Conservation (phyloP, 495 filamentous ascomycete genomes). For the Tuber magnatum region DNA sequence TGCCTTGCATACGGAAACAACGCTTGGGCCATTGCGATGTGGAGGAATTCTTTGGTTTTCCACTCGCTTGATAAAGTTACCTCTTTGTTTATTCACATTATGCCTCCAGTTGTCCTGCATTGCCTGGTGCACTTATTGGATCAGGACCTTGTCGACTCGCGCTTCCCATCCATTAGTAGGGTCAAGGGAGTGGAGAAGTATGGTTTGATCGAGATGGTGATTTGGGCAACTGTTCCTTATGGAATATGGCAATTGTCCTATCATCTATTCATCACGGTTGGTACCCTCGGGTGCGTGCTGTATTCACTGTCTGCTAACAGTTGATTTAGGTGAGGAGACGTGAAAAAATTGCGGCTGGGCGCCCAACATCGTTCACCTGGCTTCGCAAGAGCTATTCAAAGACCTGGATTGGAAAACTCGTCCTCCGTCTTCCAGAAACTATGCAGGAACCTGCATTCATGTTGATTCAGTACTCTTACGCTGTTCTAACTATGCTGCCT, state of each 20-base stretch:
- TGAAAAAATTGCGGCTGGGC: slow-evolving; percentile 90
- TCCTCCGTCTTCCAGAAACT: slow-evolving; percentile 63
- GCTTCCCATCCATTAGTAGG: slow-evolving; percentile 80
- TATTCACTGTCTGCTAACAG: neutral
- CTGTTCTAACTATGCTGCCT: slow-evolving; percentile 83
- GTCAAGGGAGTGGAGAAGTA: slow-evolving; percentile 79
- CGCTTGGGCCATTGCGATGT: slow-evolving; percentile 97
- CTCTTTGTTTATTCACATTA: slow-evolving; percentile 95
- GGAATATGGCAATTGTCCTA: slow-evolving; percentile 84
- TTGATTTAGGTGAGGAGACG: slow-evolving; percentile 48
- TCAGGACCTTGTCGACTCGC: slow-evolving; percentile 53
- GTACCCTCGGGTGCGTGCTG: slow-evolving; percentile 38
- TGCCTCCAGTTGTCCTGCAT: slow-evolving; percentile 89
- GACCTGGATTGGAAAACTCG: slow-evolving; percentile 76
- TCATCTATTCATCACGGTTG: slow-evolving; percentile 87
- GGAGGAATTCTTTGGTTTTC: slow-evolving; percentile 96
- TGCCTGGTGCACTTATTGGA: slow-evolving; percentile 79
- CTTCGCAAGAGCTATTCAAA: slow-evolving; percentile 81
- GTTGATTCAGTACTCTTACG: slow-evolving; percentile 88
- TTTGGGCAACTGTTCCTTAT: slow-evolving; percentile 91
- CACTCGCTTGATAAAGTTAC: slow-evolving; percentile 81
- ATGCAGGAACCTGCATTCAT: slow-evolving; percentile 90
- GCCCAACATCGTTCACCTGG: slow-evolving; percentile 96
- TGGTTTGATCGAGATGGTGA: slow-evolving; percentile 71
- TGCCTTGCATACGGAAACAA: slow-evolving; percentile 94